Evolutionary conservation across 352 stramenopile genomes (phyloP), one percentile per base, ranked within the genome.

Genomic region (Phytophthora chlamydospora): DNA sequence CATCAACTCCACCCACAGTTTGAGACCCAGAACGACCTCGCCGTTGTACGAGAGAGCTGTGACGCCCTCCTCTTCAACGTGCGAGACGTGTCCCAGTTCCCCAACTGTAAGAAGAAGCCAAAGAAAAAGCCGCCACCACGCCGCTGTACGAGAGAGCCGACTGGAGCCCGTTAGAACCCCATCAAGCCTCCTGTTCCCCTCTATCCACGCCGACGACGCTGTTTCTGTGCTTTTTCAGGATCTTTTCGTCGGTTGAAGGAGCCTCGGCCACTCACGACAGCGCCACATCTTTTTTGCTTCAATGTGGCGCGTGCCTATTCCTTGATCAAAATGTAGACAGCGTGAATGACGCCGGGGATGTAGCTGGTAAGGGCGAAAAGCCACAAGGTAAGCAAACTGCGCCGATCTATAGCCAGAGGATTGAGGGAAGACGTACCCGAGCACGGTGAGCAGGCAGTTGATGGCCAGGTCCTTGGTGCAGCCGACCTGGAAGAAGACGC

Each of bases 241-340:
- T 39, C 35, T 43, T 51, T 49, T 32, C 14, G 40, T 35, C 27
- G 24, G 41, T 19, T 29, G 41, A 38, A 60, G 33, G 14, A 27
- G 51, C 2, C 24, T n/a, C 32, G 45, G 24, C 21, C 43, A 27
- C 19, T 50, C 34, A 46, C 27, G 13, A n/a, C 19, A 60, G 62
- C 62, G 50, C 58, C 65, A 69, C 65, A 68, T 62, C 48, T 64
- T n/a, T n/a, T 61, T 62, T 56, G 38, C 1, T 47, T 58, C 33
- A 52, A 55, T 68, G 58, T 54, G 53, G 52, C 59, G 58, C 64
- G 10, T n/a, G 49, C 47, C 60, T 76, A 90, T 66, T 90, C 69
- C 62, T 80, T 85, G 46, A 89, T 73, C 27, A 90, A 69, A 48
- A 90, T 90, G 59, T 86, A 90, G 40, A 90, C 78, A 17, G 81